phyloP scores from a whole-genome alignment of 2,329 filamentous ascomycete species.

The Nectriaceae sp. region DNA sequence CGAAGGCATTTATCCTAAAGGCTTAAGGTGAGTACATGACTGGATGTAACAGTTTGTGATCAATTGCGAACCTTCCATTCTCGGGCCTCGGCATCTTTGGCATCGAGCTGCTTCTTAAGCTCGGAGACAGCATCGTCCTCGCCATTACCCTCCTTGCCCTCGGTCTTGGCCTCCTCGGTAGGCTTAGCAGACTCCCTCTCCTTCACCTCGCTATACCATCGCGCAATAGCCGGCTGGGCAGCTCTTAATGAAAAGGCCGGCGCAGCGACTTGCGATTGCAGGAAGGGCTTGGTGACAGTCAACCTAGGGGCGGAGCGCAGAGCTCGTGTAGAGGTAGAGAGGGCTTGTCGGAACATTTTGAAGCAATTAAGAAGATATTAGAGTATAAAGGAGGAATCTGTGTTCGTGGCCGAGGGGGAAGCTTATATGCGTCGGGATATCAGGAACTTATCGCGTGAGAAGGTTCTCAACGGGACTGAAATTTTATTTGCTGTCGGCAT shows the following conservation, averaged over 20 bases:
- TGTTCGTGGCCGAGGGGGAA: neutral
- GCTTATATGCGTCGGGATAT: conserved; percentile 3
- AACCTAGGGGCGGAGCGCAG: conserved; percentile 43
- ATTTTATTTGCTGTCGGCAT: conserved; percentile 31
- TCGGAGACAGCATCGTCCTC: conserved; percentile 41
- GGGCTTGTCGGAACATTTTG: conserved; percentile 49
- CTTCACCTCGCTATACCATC: conserved; percentile 50
- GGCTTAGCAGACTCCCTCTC: conserved; percentile 29
- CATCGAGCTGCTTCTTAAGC: conserved; percentile 54
- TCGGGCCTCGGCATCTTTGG: conserved; percentile 55
- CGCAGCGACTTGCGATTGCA: conserved; percentile 40
- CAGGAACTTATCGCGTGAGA: conserved; percentile 8
- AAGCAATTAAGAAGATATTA: conserved; percentile 6
- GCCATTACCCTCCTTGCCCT: conserved; percentile 29
- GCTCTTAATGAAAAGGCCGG: conserved; percentile 40
- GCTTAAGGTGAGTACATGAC: too few species aligned
- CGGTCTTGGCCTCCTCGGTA: conserved; percentile 29
- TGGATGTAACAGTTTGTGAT: neutral
- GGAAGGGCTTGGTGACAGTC: conserved; percentile 36
- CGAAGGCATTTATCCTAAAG: conserved; percentile 89
- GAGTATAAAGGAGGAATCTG: conserved; percentile 1
- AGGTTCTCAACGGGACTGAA: conserved; percentile 30
- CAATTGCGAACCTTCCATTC: conserved; percentile 76
- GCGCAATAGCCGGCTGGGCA: conserved; percentile 34
- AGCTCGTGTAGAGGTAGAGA: conserved; percentile 46